phyloP scores from a whole-genome alignment of 805 yeast species.

The Yamadazyma olivae region DNA sequence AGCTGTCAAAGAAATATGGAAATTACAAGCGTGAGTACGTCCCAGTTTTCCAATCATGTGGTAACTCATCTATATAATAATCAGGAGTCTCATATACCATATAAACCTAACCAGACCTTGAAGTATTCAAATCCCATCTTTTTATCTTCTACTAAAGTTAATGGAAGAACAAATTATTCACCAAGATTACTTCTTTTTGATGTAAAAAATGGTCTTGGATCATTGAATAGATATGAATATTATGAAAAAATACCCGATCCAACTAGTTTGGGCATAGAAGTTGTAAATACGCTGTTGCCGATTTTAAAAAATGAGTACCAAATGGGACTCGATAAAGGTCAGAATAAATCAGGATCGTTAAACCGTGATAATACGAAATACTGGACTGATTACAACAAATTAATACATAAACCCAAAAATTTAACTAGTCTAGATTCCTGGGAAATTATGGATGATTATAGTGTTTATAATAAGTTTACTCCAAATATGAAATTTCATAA shows the following conservation, averaged over 20 bases:
- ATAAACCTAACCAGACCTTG: constrained; percentile 43
- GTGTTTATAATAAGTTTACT: constrained; percentile 24
- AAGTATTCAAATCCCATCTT: constrained; percentile 45
- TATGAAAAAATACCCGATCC: constrained; percentile 14
- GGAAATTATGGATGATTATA: constrained; percentile 33
- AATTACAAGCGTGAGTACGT: constrained; percentile 19
- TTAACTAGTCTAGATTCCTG: constrained; percentile 57
- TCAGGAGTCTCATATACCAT: constrained; percentile 69
- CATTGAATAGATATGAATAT: constrained; percentile 55
- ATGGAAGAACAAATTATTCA: constrained; percentile 48
- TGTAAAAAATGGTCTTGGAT: constrained; percentile 70
- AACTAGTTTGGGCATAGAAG: constrained; percentile 11
- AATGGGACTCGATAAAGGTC: constrained; percentile 52
- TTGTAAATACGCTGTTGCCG: constrained; percentile 30
- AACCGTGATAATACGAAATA: constrained; percentile 44
- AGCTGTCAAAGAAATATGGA: constrained; percentile 1
- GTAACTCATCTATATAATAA: constrained; percentile 76
- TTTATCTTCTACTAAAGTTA: constrained; percentile 16
- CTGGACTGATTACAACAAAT: constrained; percentile 80
- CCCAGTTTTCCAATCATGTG: constrained; percentile 74
- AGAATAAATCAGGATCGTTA: constrained; percentile 26
- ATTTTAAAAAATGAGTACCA: constrained; percentile 61
- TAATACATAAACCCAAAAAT: constrained; percentile 62
- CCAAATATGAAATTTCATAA: constrained; percentile 40
- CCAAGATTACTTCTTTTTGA: constrained; percentile 88